Base-by-base conservation (phyloP, 306 rosid genomes). In the Delonix regia region DNA sequence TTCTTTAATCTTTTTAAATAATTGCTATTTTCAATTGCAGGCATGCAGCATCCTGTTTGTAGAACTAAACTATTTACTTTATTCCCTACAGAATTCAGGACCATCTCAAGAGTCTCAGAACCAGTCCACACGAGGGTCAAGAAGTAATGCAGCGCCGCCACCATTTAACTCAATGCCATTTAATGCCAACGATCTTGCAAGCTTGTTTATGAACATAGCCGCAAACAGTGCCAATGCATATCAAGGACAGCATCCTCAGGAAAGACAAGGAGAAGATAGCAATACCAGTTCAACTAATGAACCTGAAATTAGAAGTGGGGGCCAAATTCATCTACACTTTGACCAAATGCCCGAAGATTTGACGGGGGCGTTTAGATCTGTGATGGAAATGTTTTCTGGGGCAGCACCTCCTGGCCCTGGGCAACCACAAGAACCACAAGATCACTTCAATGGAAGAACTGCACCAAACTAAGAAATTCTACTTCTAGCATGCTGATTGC, bases 341-440 rank as follows among this genome's bases (percentile, higher is more conserved):
- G 93, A 85, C 0, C 87, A 89, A 73, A 83, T 92, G 81, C 94
- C 97, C 4, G 91, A 85, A 87, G 89, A 88, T 4, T 49, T 95
- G 51, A 19, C 85, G 2, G 94, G 95, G 18, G 88, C 90, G 56
- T 71, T 95, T 59, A 85, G 90, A 75, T 83, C 92, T 47, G 61
- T 91, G 84, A 88, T 92, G 93, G 91, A 87, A 68, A 87, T 92
- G 91, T 87, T 91, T 18, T 78, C 93, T 4, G 90, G 94, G 72
- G 69, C 76, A 60, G 83, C 79, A 11, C 56, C 88, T 30, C 81
- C 71, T 0, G 88, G 85, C 24, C 87, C 61, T 0, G 88, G 85
- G 33, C 88, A 88, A 71, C 78, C 85, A 41, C 89, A 84, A 33
- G 88, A 88, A 71, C 78, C 85, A 41, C 89, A 84, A 33, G 88